Evolutionary conservation across 805 yeast genomes (phyloP), one percentile per base, ranked within the genome.

Genomic region (Hanseniaspora singularis): DNA sequence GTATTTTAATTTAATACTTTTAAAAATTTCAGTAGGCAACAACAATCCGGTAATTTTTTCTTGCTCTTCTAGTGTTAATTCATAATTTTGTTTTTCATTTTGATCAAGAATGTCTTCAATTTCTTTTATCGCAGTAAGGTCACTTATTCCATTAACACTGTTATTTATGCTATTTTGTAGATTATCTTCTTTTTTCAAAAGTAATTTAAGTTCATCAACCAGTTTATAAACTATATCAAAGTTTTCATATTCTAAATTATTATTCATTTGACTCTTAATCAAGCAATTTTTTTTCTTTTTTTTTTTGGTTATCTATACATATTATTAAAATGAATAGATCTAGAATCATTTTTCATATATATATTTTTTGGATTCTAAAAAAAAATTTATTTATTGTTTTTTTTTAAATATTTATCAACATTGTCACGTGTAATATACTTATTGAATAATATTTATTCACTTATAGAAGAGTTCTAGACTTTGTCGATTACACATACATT

Each of bases 171-270:
- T 19, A 16, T 44, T 34, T 24, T 44, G 40, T 9, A 44, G 22
- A 31, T 20, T 15, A 8, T 23, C 16, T 27, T 44, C 48, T 4
- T n/a, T 33, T 37, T 36, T 44, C 4, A 44, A 32, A 6, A 44
- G 7, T 1, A 18, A 23, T 22, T 44, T 44, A 2, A 44, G 24
- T 12, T 44, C 48, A 23, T 37, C 30, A 7, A 44, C 14, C 10
- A 44, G 20, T 7, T 38, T 40, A 15, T 37, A 4, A 3, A 44
- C 10, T 2, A 44, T 27, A 24, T 37, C 32, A 10, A 44, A 19
- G 24, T 44, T 44, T 24, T 44, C 48, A 23, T 30, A 37, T 14
- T 44, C 41, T n/a, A 44, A 44, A 31, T 26, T 24, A 16, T n/a
- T 31, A 27, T 19, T 19, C 37, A 32, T 40, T 20, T 23, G n/a